These are phyloP conservation scores for Suillus hirtellus DNA, from an alignment of 768 basidiomycete genomes.

Conservation along the genomic window DNA sequence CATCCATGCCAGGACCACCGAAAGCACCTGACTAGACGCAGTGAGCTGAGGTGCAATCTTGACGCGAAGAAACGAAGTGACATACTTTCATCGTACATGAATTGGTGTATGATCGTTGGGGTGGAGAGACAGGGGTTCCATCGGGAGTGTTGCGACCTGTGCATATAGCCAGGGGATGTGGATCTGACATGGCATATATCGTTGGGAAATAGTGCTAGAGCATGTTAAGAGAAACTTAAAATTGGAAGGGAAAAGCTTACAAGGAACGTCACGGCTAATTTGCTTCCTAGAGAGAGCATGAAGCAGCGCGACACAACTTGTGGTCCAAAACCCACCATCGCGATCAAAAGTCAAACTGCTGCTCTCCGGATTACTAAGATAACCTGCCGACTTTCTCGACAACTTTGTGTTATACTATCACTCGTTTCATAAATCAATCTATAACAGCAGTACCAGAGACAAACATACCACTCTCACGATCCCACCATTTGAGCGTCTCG, in stretches of 20 bases:
- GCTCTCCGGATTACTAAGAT: constrained; percentile 61
- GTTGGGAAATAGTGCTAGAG: constrained; percentile 67
- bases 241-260: constrained; percentile 39
- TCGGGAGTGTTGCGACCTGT: constrained; percentile 58
- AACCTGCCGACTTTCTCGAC: constrained; percentile 39
- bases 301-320: constrained; percentile 10
- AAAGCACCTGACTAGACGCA: constrained; percentile 69
- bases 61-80: constrained; percentile 1
- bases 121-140: constrained; percentile 47
- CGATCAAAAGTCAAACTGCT: constrained; percentile 70
- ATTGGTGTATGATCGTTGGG: constrained; percentile 63
- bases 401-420: constrained; percentile 48
- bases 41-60: constrained; percentile 1
- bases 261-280: constrained; percentile 65
- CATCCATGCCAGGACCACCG: constrained; percentile 54
- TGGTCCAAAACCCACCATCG: constrained; percentile 45
- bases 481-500: constrained; percentile 47
- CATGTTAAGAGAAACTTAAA: constrained; percentile 2
- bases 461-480: constrained; percentile 57
- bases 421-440: constrained; percentile 19
- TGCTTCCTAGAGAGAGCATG: constrained; percentile 45
- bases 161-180: constrained; percentile 68
- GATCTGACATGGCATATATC: constrained; percentile 66
- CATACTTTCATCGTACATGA: constrained; percentile 79
- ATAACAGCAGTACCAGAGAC: constrained; percentile 8